Evolutionary conservation across 768 basidiomycete genomes (phyloP).

Genomic region (Arthromyces matolae): DNA sequence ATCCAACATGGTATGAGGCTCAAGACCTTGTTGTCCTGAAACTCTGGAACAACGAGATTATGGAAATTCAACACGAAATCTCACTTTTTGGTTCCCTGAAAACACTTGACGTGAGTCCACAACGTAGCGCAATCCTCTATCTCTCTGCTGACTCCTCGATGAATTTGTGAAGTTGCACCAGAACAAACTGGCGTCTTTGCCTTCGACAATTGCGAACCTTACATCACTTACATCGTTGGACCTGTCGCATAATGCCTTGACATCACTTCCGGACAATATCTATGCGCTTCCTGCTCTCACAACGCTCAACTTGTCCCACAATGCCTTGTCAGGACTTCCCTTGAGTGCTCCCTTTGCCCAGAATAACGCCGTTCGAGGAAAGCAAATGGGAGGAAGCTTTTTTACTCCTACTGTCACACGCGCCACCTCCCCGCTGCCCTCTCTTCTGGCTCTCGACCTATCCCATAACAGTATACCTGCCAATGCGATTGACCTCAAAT

Average conservation of each 20-base stretch:
- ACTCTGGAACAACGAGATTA: slow-evolving; percentile 76
- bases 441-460: slow-evolving; percentile 57
- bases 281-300: slow-evolving; percentile 68
- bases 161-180: slow-evolving; percentile 73
- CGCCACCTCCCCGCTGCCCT: slow-evolving; percentile 61
- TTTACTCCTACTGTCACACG: slow-evolving; percentile 62
- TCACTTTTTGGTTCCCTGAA: slow-evolving; percentile 83
- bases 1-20: slow-evolving; percentile 76
- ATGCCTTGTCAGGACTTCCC: slow-evolving; percentile 55
- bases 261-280: slow-evolving; percentile 56
- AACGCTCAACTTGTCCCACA: slow-evolving; percentile 69
- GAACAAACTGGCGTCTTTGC: slow-evolving; percentile 62
- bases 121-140: no score
- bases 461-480: slow-evolving; percentile 66
- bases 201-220: slow-evolving; percentile 65
- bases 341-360: slow-evolving; percentile 57
- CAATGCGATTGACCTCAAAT: slow-evolving; percentile 43
- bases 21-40: slow-evolving; percentile 75
- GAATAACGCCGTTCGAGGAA: slow-evolving; percentile 19
- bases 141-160: no score
- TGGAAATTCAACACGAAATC: slow-evolving; percentile 78
- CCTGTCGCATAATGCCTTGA: slow-evolving; percentile 69
- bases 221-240: slow-evolving; percentile 64
- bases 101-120: slow-evolving; percentile 73
- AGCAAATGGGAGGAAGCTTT: slow-evolving; percentile 47